These are phyloP conservation scores for Candida tallmaniae DNA, from an alignment of 805 yeast species.

Conservation along the genomic window DNA sequence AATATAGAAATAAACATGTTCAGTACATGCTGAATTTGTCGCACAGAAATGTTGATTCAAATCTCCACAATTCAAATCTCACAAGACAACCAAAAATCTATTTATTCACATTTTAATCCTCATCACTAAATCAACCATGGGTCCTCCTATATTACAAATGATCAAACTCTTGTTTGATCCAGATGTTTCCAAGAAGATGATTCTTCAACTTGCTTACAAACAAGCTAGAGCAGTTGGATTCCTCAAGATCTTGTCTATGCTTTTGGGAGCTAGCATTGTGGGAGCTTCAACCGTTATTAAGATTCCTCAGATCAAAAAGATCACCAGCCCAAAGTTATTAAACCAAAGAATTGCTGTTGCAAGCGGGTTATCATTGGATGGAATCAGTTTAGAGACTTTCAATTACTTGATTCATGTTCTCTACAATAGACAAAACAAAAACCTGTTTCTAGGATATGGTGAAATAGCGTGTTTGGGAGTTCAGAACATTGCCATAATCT, in stretches of 20 bases:
- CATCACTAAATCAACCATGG: constrained; percentile 13
- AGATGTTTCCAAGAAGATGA: constrained; percentile 34
- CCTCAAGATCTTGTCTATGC: constrained; percentile 27
- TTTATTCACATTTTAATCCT: too few species aligned
- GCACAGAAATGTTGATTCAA: too few species aligned
- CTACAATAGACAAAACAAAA: constrained; percentile 31
- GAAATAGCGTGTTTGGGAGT: constrained; percentile 35
- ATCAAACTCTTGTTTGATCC: constrained; percentile 35
- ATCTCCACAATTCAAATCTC: too few species aligned
- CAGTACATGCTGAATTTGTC: too few species aligned
- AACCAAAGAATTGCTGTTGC: constrained; percentile 26
- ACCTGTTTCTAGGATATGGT: constrained; percentile 36
- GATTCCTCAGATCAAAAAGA: constrained; percentile 38
- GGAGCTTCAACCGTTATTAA: constrained; percentile 35
- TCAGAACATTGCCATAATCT: constrained; percentile 34
- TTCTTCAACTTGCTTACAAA: constrained; percentile 32
- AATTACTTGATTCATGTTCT: constrained; percentile 35
- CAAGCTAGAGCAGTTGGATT: constrained; percentile 31
- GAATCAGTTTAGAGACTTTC: constrained; percentile 33
- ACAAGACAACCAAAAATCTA: too few species aligned
- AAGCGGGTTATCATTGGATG: constrained; percentile 32
- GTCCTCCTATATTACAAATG: constrained; percentile 24
- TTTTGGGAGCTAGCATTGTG: constrained; percentile 31
- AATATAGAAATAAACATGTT: too few species aligned
- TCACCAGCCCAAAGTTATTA: constrained; percentile 22